Conservation (phyloP, 225 moss, liverwort and hornwort species). For the Asterella californica region DNA sequence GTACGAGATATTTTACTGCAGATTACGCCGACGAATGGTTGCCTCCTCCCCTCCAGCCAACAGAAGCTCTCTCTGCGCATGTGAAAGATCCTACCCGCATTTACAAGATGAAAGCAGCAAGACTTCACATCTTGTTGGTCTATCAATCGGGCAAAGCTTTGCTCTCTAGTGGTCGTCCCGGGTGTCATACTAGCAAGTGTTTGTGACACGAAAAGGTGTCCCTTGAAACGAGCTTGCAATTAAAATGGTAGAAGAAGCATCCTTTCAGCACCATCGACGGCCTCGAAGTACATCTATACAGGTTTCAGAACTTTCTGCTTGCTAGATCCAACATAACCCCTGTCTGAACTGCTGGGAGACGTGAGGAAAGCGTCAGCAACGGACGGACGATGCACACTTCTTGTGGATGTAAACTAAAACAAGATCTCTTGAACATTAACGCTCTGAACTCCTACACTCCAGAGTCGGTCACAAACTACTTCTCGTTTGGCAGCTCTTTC, state of each 20-base stretch:
- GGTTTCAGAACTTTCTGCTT: background rate
- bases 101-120: background rate
- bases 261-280: background rate
- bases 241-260: background rate
- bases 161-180: background rate
- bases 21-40: constrained; percentile 69
- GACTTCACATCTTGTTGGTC: background rate
- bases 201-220: background rate
- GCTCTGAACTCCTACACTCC: background rate
- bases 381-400: too few relatives aligned
- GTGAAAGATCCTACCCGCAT: background rate
- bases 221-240: background rate
- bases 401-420: background rate
- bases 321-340: background rate
- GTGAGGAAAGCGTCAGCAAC: background rate
- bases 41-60: constrained; percentile 85
- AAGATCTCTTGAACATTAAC: background rate
- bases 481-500: constrained; percentile 81
- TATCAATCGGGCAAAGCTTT: background rate
- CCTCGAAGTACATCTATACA: background rate
- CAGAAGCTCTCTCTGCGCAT: constrained; percentile 78
- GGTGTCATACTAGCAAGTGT: background rate
- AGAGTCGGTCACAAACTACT: constrained; percentile 30
- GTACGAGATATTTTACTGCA: constrained; percentile 57
- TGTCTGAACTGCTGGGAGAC: background rate